A percentile compares a stretch with the other conserved stretches of the same genome.
phyloP scores from a whole-genome alignment of 805 yeast genomes.

The Kazachstania psychrophila region DNA sequence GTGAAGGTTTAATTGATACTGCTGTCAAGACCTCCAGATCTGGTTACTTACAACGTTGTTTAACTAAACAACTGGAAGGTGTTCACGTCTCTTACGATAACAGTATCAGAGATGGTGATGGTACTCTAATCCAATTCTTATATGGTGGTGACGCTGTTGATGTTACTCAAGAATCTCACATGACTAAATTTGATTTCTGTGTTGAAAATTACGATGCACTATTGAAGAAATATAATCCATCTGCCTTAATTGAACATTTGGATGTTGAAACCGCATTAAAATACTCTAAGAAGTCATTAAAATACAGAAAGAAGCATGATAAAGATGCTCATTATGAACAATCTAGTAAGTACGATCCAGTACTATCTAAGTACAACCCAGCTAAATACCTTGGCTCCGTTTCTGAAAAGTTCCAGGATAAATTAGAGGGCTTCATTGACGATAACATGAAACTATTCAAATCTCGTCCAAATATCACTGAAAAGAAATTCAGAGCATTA shows the following conservation, averaged over 20 bases:
- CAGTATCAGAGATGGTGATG: conserved; percentile 92
- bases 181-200: conserved; percentile 90
- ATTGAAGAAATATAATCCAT: conserved; percentile 78
- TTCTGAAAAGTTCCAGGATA: conserved; percentile 77
- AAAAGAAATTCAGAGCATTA: conserved; percentile 82
- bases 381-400: conserved; percentile 87
- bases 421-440: conserved; percentile 61
- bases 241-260: conserved; percentile 56
- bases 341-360: conserved; percentile 71
- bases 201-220: conserved; percentile 82
- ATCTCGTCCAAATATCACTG: conserved; percentile 40
- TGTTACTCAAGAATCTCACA: conserved; percentile 87
- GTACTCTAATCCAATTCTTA: conserved; percentile 84
- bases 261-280: conserved; percentile 76
- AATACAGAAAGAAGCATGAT: conserved; percentile 55
- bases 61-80: conserved; percentile 96
- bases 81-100: conserved; percentile 90
- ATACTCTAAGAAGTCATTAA: conserved; percentile 75
- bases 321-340: conserved; percentile 57
- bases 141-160: conserved; percentile 98
- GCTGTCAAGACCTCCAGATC: conserved; percentile 98
- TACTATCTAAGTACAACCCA: conserved; percentile 76
- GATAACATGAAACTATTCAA: conserved; percentile 49
- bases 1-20: conserved; percentile 99
- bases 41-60: conserved; percentile 96